Base-by-base conservation (phyloP, 1,284 basidiomycete genomes). In the Microbotryomycetes sp. region DNA sequence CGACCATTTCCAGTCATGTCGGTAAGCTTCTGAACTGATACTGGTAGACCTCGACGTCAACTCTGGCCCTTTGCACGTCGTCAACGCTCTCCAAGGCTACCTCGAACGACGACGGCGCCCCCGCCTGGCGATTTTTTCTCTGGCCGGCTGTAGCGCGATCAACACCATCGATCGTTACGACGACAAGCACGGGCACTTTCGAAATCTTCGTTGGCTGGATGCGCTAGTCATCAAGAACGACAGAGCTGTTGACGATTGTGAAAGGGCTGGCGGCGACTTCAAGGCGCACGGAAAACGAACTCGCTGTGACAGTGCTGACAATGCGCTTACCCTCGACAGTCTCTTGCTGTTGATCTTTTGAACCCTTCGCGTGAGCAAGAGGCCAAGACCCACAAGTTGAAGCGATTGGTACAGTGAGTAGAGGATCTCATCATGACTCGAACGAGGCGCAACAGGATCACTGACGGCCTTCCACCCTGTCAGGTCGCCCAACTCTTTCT, bases 301-400 rank as follows among this genome's bases (percentile, higher is more conserved):
- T n/a, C n/a, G n/a, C n/a, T n/a, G n/a, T n/a, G n/a, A n/a, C n/a
- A n/a, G n/a, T n/a, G n/a, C n/a, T n/a, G n/a, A n/a, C n/a, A n/a
- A n/a, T n/a, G n/a, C n/a, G n/a, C n/a, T 42, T 42, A 12, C 19
- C 36, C 9, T 42, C 36, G 36, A 31, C 62, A 97, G 94, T 86
- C 91, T 86, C 92, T 99, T 82, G 92, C 92, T 78, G 80, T 97
- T 78, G 96, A 99, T 81, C 88, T 98, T 77, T 87, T 98, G 77
- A 91, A 98, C 87, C 94, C 92, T 73, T 88, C 90, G 68, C 79
- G 84, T 74, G 89, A 92, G 78, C 80, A 86, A 73, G 88, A 93
- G 81, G 86, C 82, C 79, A 86, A 82, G 80, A 89, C 86, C 79
- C 73, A 73, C 70, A 98, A 99, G 85, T 89, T 97, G 80, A 98